Percentiles rank a stretch among this genome's conserved stretches.
These are phyloP conservation scores for Boletus huronensis DNA, from an alignment of 768 basidiomycete genomes.

Conservation along the genomic window DNA sequence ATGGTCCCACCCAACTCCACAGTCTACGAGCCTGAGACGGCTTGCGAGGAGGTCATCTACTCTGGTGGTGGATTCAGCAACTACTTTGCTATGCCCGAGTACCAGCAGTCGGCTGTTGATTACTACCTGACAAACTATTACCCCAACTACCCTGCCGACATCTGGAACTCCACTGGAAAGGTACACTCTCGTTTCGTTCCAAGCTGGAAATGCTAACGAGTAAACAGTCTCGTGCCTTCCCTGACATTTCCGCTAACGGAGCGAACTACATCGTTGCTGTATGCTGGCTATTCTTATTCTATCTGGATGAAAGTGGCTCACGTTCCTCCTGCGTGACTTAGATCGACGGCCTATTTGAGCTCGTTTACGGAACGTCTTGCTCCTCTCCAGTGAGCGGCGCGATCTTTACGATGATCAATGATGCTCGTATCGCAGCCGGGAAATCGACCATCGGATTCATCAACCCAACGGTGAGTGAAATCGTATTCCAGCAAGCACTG, in stretches of 20 bases:
- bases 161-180: constrained; percentile 27
- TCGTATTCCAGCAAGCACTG: constrained; percentile 13
- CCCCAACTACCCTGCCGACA: constrained; percentile 22
- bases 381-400: constrained; percentile 29
- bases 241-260: constrained; percentile 36
- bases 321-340: constrained; percentile 1
- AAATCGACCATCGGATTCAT: constrained; percentile 40
- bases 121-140: constrained; percentile 30
- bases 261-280: constrained; percentile 29
- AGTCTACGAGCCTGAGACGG: constrained; percentile 26
- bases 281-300: not conserved
- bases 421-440: constrained; percentile 32
- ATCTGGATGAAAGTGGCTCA: not conserved
- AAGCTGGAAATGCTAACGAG: constrained; percentile 31
- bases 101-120: constrained; percentile 36
- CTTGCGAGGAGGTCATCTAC: constrained; percentile 22
- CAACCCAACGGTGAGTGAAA: constrained; percentile 41
- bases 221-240: constrained; percentile 34
- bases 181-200: constrained; percentile 13
- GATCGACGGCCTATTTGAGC: constrained; percentile 37
- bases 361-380: constrained; percentile 33
- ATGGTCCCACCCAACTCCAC: constrained; percentile 37
- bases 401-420: constrained; percentile 37
- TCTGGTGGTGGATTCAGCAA: constrained; percentile 30
- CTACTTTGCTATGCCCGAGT: constrained; percentile 40